phyloP scores from a whole-genome alignment of 305 asterid species.

The Fraxinus greggii region DNA sequence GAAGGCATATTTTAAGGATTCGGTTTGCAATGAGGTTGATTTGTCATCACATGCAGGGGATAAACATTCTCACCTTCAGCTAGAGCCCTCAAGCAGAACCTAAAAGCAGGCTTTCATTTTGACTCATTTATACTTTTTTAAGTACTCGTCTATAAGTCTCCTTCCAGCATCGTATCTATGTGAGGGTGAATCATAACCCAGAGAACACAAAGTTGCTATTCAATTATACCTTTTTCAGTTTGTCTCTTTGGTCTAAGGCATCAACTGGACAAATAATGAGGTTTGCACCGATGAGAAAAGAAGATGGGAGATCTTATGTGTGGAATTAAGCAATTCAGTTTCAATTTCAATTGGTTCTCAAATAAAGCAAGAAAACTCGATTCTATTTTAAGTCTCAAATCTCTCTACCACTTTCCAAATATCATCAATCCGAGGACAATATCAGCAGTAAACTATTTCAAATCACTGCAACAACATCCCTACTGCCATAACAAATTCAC shows the following conservation, averaged over 20 bases:
- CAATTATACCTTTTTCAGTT: neutral
- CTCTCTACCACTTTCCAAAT: too few relatives aligned
- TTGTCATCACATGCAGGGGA: neutral
- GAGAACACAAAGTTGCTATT: neutral
- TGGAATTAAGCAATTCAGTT: neutral
- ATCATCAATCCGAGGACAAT: neutral
- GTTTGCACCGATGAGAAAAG: neutral
- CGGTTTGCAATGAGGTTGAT: neutral
- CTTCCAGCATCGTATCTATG: neutral
- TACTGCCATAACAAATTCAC: neutral
- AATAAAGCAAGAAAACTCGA: too few relatives aligned
- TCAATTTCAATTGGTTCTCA: too few relatives aligned
- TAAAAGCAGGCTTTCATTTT: neutral
- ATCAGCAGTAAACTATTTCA: neutral
- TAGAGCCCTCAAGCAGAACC: neutral
- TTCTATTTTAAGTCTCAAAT: neutral
- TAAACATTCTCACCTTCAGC: neutral
- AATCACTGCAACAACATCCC: conserved; percentile 1
- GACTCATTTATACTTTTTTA: neutral
- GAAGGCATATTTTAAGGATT: neutral
- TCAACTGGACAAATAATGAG: neutral
- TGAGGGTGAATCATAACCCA: neutral
- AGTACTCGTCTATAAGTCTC: neutral
- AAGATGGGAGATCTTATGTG: neutral
- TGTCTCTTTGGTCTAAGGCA: neutral